Evolutionary conservation across 1,284 basidiomycete genomes (phyloP), one percentile per base, ranked within the genome.

Genomic region (Ceratorhiza oryzae-sativae): DNA sequence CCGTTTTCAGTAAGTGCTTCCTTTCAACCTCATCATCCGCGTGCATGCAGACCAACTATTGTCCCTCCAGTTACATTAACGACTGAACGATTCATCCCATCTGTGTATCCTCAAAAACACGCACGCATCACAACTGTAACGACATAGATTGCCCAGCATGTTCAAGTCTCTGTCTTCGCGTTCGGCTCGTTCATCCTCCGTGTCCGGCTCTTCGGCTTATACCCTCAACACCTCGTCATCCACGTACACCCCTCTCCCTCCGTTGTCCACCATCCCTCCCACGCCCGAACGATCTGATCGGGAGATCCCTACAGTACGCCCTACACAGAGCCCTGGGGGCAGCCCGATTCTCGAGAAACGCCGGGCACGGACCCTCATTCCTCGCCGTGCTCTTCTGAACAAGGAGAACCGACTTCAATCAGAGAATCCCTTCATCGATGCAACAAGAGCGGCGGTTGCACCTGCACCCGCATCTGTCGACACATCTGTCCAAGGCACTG

Each of bases 111-210:
- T n/a, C 34, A 46, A 30, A 48, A 65, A 55, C 53, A 58, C 67
- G 55, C 67, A 58, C 51, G 67, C 67, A 70, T 70, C 51, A 23
- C n/a, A 56, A 67, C 53, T 70, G 67, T 70, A 70, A 70, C 67
- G 67, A 70, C 67, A 70, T 70, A 70, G 67, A 70, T 30, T 41
- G 51, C 65, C 36, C 41, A 55, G 23, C 65, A 70, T 70, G 67
- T 58, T 70, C 67, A 70, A 70, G 56, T 70, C 67, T 53, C 67
- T 70, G 51, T 68, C 65, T 20, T 70, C 67, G 39, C 67, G 67
- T 58, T 70, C 67, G 25, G 46, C 41, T 48, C 67, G 67, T 45
- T 36, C 67, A 55, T 41, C 45, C 13, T 70, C 67, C 13, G 23
- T 45, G 3, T 70, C 67, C 27, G 42, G 51, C 39, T 53, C 63